A percentile compares a stretch with the other conserved stretches of the same genome.
Conservation (phyloP, 495 filamentous ascomycete genomes). For the Podospora pseudocomata region DNA sequence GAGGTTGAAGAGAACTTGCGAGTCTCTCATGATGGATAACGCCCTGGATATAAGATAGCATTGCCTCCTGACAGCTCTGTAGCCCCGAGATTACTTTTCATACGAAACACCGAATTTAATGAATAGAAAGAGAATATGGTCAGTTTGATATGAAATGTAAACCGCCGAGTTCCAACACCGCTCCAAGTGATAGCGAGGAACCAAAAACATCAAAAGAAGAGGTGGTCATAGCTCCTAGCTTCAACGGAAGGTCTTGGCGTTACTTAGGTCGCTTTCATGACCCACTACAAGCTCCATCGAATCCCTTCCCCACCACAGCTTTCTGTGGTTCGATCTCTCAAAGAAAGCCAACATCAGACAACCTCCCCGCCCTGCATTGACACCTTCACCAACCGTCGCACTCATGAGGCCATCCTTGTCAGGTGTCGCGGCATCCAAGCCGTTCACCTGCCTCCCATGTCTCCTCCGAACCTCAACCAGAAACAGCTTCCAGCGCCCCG, state of each 20-base stretch:
- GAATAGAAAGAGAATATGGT: no score
- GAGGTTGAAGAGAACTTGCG: no score
- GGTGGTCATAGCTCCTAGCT: neutral
- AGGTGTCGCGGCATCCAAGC: neutral
- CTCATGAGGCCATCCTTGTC: slow-evolving; percentile 1
- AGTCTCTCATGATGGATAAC: no score
- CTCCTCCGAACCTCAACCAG: neutral
- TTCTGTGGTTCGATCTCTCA: neutral
- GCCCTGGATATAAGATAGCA: no score
- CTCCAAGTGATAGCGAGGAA: no score
- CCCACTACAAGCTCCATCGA: neutral
- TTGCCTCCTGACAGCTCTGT: no score
- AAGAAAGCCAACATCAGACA: slow-evolving; percentile 6
- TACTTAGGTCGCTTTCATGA: neutral
- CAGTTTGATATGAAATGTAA: no score
- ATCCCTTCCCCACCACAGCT: neutral
- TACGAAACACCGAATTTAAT: no score
- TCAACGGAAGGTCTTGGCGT: neutral
- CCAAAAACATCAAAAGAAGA: neutral
- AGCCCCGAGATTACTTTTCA: no score
- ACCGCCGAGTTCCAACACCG: no score
- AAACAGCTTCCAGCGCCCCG: neutral
- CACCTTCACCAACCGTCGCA: neutral
- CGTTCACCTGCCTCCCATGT: slow-evolving; percentile 9
- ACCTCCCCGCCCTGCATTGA: neutral